Base-by-base conservation (phyloP, 371 early-diverging fungal species). In the Apophysomyces sp. region DNA sequence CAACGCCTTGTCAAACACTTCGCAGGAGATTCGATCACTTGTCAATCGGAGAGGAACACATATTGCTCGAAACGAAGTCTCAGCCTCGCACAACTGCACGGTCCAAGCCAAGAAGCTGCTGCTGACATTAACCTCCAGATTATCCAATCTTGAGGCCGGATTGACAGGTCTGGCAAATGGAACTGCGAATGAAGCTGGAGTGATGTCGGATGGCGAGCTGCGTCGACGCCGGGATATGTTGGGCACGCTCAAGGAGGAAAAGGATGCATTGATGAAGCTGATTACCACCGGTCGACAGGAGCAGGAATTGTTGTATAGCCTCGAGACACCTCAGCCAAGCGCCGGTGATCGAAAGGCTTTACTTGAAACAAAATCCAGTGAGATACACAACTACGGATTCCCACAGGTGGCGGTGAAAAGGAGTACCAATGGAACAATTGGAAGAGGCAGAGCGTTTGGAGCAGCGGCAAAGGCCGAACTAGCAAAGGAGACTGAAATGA, bases 211-310 rank as follows among this genome's bases (percentile, higher is more conserved):
- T 28, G 91, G 91, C 7, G 94, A 94, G 63, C 61, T 87, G 34
- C 76, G 89, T 16, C 77, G 95, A 63, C 83, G 94, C 55, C 88
- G 88, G 60, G 95, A 95, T 72, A 78, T 91, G 83, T 63, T 95
- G 54, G 71, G 76, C 51, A 82, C 83, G 21, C 68, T 93, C 30
- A 89, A 86, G 63, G 89, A 89, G 56, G 93, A 93, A 61, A 84
- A 83, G 18, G 84, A 88, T 28, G 77, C 86, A 1, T 63, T 92
- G 65, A 71, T 78, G 57, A 81, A 81, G 51, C 63, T 87, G 7
- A 85, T 83, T 9, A 73, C 73, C 51, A 80, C 83, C 0, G 80
- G 74, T 11, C 74, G 81, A 62, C 81, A 78, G 53, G 81, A 81
- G 61, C 69, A 66, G 39, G 71, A 69, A 52, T 18, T 69, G 11